These are phyloP conservation scores for Artemisia argyi DNA, from an alignment of 129 eudicot genomes.

Conservation along the genomic window DNA sequence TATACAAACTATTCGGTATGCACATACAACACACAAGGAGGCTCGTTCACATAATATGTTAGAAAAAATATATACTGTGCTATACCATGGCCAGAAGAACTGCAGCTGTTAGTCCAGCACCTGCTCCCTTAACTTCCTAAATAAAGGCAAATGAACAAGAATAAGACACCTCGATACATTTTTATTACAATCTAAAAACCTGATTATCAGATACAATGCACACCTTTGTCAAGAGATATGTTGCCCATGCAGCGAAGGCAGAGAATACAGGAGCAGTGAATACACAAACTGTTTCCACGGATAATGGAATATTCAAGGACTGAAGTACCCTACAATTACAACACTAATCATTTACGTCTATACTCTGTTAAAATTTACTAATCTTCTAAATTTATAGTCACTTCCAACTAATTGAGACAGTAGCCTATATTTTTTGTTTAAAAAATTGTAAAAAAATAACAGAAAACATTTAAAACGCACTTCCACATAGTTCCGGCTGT, in stretches of 20 bases:
- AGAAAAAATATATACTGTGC: too few relatives aligned
- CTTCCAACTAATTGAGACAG: too few relatives aligned
- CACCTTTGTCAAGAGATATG: constrained; percentile 92
- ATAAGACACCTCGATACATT: constrained; percentile 22
- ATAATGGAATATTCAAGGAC: constrained; percentile 63
- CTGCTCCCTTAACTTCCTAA: constrained; percentile 95
- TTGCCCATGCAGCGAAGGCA: constrained; percentile 96
- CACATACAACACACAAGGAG: too few relatives aligned
- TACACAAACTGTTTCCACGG: constrained; percentile 99
- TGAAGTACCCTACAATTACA: constrained; percentile 65
- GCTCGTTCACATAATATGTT: too few relatives aligned
- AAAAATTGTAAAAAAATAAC: not conserved
- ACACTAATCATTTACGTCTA: not conserved
- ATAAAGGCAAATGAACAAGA: constrained; percentile 20
- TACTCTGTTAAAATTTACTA: not conserved
- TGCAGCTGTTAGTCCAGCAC: constrained; percentile 98
- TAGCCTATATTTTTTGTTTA: too few relatives aligned
- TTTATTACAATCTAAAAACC: not conserved
- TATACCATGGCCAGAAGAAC: constrained; percentile 93
- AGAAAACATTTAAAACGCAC: not conserved
- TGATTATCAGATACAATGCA: constrained; percentile 22
- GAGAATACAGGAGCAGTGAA: constrained; percentile 97
- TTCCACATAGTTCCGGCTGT: constrained; percentile 20
- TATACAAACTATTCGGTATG: too few relatives aligned
- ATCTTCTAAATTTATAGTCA: not conserved